Evolutionary conservation across 306 rosid genomes (phyloP).

Genomic region (Castanea mollissima): DNA sequence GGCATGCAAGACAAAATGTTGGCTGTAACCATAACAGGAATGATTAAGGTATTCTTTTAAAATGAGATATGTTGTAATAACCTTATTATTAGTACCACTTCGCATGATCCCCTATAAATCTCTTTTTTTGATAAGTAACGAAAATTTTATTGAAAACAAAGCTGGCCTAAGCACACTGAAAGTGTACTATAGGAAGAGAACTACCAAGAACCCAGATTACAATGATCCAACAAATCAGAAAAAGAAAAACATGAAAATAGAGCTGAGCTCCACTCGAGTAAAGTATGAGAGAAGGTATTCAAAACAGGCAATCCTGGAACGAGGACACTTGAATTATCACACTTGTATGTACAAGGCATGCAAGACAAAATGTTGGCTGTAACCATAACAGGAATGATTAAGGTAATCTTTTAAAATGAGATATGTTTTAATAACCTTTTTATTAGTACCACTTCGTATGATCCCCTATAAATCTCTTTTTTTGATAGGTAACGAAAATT

Average conservation of each 20-base stretch:
- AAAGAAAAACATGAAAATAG: too few relatives aligned
- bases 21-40: not conserved
- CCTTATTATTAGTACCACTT: not conserved
- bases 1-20: slow-evolving; percentile 5
- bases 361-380: slow-evolving; percentile 1
- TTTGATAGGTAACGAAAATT: too few relatives aligned
- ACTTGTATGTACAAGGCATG: not conserved
- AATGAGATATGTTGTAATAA: not conserved
- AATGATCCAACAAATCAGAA: too few relatives aligned
- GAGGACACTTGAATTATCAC: not conserved
- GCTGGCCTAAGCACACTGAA: too few relatives aligned
- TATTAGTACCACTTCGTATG: not conserved
- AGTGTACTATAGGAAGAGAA: too few relatives aligned
- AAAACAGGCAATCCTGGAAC: not conserved
- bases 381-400: not conserved
- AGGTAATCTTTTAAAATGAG: not conserved
- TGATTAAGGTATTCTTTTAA: not conserved
- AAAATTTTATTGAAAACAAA: too few relatives aligned
- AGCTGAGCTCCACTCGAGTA: too few relatives aligned
- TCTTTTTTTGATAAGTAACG: too few relatives aligned
- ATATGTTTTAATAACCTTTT: not conserved
- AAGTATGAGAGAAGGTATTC: not conserved
- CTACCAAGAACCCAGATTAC: too few relatives aligned
- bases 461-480: too few relatives aligned
- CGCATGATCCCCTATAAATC: too few relatives aligned